These are phyloP conservation scores for Hapsidospora chrysogenum DNA, from an alignment of 495 filamentous ascomycete genomes.

Conservation along the genomic window DNA sequence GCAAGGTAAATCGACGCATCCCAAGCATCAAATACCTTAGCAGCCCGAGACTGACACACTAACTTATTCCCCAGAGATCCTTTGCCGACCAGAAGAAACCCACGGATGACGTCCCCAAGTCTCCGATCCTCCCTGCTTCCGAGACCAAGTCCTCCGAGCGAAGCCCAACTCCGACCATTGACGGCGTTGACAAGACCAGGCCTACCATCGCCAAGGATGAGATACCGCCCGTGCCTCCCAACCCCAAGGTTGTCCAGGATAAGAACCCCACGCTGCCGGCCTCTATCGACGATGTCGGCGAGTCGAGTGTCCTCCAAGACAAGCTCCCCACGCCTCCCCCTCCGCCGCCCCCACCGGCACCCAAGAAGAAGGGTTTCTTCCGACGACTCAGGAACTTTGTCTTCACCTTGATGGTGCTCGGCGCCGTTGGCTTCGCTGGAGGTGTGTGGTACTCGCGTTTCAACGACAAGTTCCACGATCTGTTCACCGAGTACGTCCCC, in stretches of 20 bases:
- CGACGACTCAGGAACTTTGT: conserved; percentile 49
- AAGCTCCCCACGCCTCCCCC: conserved; percentile 11
- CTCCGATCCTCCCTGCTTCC: conserved; percentile 39
- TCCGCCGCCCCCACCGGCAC: conserved; percentile 29
- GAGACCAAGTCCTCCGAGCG: conserved; percentile 23
- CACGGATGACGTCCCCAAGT: conserved; percentile 26
- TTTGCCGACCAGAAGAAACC: conserved; percentile 41
- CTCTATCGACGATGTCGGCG: not conserved
- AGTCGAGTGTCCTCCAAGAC: not conserved
- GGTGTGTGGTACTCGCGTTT: conserved; percentile 82
- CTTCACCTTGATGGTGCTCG: conserved; percentile 51
- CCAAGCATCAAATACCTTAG: too few species aligned
- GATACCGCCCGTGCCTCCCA: conserved; percentile 41
- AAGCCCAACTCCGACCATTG: conserved; percentile 18
- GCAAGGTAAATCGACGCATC: too few species aligned
- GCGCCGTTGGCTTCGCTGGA: conserved; percentile 63
- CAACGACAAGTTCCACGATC: conserved; percentile 96
- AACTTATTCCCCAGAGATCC: conserved; percentile 24
- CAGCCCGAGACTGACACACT: too few species aligned
- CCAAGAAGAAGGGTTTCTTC: conserved; percentile 58
- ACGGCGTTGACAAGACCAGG: conserved; percentile 22
- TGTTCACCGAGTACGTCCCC: conserved; percentile 94
- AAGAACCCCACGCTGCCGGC: not conserved
- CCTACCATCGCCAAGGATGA: conserved; percentile 38
- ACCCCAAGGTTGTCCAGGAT: conserved; percentile 10